A percentile compares a stretch with the other conserved stretches of the same genome.
These are phyloP conservation scores for Blastobotrys peoriensis DNA, from an alignment of 805 yeast genomes.

Conservation along the genomic window DNA sequence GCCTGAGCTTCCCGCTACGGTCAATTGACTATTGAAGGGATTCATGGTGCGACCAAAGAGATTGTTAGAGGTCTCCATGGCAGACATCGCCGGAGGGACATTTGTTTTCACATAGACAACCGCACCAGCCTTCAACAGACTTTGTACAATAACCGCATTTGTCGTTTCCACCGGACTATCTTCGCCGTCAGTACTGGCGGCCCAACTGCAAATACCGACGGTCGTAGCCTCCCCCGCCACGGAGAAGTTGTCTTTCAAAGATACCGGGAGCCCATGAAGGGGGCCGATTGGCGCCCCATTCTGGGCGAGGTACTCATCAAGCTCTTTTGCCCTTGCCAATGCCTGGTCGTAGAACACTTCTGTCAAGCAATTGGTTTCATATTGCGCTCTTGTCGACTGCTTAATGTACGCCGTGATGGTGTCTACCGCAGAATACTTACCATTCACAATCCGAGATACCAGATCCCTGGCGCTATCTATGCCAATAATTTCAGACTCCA, in stretches of 20 bases:
- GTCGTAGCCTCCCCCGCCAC: constrained; percentile 4
- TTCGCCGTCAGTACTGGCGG: not conserved
- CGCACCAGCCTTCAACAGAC: constrained; percentile 37
- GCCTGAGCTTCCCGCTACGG: constrained; percentile 52
- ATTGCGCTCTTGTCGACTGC: constrained; percentile 54
- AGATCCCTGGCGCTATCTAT: too few species aligned
- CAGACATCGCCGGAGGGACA: constrained; percentile 47
- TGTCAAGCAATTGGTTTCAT: constrained; percentile 35
- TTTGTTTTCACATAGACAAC: constrained; percentile 50
- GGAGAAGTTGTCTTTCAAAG: constrained; percentile 30
- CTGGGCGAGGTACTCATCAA: constrained; percentile 44
- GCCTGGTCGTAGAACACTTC: constrained; percentile 49
- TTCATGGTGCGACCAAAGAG: constrained; percentile 43
- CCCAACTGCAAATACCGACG: not conserved
- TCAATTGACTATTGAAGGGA: constrained; percentile 38
- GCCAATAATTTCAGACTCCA: too few species aligned
- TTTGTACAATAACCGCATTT: constrained; percentile 11
- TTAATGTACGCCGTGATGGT: constrained; percentile 55
- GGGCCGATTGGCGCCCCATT: constrained; percentile 51
- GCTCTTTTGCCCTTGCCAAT: constrained; percentile 44
- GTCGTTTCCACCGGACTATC: constrained; percentile 41
- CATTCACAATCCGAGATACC: constrained; percentile 21
- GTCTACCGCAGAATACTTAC: constrained; percentile 37
- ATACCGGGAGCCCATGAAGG: constrained; percentile 58
- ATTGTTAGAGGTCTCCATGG: constrained; percentile 40